phyloP scores from a whole-genome alignment of 139 green algal species.

The Chlorella sp. region DNA sequence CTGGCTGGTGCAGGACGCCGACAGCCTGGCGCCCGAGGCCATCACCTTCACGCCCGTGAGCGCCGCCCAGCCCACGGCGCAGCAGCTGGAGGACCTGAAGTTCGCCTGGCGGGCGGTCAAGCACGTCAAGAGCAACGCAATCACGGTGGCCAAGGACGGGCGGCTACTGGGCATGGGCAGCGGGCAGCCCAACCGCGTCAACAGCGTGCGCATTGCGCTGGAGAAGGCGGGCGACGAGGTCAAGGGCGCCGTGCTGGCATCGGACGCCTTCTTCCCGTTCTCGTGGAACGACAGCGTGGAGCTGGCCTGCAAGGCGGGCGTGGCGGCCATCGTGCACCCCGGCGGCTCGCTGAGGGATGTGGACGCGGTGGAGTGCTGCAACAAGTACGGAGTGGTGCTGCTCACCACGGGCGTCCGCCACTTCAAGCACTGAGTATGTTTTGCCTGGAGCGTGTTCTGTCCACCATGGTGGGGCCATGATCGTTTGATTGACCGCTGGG shows the following conservation, averaged over 20 bases:
- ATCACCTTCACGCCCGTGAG: constrained; percentile 68
- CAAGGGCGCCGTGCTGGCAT: constrained; percentile 75
- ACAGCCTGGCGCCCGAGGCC: constrained; percentile 67
- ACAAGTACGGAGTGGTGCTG: constrained; percentile 97
- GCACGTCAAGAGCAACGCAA: constrained; percentile 99
- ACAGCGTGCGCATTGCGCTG: constrained; percentile 85
- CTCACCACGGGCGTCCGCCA: constrained; percentile 89
- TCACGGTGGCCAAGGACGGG: constrained; percentile 91
- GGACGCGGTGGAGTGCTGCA: constrained; percentile 89
- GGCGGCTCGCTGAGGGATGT: constrained; percentile 90
- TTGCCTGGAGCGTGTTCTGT: too few species aligned
- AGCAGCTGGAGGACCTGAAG: constrained; percentile 87
- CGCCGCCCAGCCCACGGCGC: background rate
- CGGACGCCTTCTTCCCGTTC: constrained; percentile 99
- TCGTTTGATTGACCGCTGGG: too few species aligned
- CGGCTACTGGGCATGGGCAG: constrained; percentile 95
- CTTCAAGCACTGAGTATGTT: constrained; percentile 84
- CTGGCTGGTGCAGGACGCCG: constrained; percentile 83
- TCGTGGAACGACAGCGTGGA: constrained; percentile 94
- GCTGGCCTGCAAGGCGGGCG: constrained; percentile 88
- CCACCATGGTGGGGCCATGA: too few species aligned
- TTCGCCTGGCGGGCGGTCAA: constrained; percentile 97
- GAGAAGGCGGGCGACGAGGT: constrained; percentile 90
- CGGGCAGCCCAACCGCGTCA: constrained; percentile 98
- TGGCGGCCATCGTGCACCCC: constrained; percentile 93